phyloP scores from a whole-genome alignment of 352 stramenopile species.

The Globisporangium alternatum region DNA sequence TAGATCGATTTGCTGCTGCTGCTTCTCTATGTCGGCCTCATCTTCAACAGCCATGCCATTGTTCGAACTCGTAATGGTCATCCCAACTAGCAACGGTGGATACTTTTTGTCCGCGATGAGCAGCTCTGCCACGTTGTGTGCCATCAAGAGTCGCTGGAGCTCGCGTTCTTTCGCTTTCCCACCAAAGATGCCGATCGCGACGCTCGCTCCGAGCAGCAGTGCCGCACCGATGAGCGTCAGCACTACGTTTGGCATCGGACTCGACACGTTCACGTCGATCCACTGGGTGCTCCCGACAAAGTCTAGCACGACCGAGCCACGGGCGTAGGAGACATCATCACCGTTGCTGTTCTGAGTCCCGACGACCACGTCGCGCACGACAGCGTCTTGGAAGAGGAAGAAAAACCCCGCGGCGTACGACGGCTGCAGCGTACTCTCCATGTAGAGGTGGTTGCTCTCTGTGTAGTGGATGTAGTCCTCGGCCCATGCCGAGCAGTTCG shows the following conservation, averaged over 20 bases:
- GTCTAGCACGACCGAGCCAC: neutral
- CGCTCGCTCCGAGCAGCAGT: neutral
- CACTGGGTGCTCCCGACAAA: constrained; percentile 6
- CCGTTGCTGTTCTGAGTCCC: neutral
- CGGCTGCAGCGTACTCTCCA: constrained; percentile 30
- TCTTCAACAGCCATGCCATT: too few relatives aligned
- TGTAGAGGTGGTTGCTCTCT: constrained; percentile 37
- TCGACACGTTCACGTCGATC: constrained; percentile 13
- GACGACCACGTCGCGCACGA: constrained; percentile 5
- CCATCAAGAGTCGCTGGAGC: neutral
- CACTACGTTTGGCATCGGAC: constrained; percentile 3
- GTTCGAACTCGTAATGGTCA: constrained; percentile 13
- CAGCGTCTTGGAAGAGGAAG: constrained; percentile 34
- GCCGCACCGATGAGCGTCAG: neutral
- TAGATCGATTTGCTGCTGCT: neutral
- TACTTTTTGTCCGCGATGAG: constrained; percentile 15
- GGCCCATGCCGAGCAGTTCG: neutral
- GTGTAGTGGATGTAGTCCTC: constrained; percentile 13
- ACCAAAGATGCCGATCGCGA: constrained; percentile 2
- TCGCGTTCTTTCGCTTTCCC: neutral
- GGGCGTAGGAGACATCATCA: neutral
- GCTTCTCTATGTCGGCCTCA: neutral
- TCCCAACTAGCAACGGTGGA: constrained; percentile 10
- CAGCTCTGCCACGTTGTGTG: constrained; percentile 8
- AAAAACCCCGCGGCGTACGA: constrained; percentile 31